Conservation (phyloP, 2,329 filamentous ascomycete genomes). For the Stenocarpella maydis region DNA sequence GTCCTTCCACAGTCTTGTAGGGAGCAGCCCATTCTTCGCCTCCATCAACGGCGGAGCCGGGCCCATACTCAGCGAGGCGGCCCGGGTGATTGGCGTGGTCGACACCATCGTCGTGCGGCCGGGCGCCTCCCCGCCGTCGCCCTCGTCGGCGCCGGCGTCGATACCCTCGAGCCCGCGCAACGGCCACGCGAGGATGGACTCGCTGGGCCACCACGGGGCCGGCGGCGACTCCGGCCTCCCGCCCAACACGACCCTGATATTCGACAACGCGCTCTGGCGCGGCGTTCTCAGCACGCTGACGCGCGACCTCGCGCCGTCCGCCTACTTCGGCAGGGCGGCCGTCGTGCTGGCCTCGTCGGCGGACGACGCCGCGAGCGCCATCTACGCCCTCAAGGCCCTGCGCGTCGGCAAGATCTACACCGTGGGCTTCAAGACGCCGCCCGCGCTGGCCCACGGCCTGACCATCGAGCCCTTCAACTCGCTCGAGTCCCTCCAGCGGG, state of each 20-base stretch:
- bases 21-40: conserved; percentile 60
- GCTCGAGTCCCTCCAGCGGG: conserved; percentile 68
- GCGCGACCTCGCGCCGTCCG: conserved; percentile 82
- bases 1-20: conserved; percentile 66
- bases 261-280: conserved; percentile 87
- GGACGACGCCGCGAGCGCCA: conserved; percentile 78
- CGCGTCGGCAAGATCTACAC: conserved; percentile 83
- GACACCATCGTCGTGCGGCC: conserved; percentile 79
- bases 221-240: conserved; percentile 48
- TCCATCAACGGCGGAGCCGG: conserved; percentile 59
- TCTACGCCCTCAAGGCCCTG: conserved; percentile 81
- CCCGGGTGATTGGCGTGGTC: conserved; percentile 79
- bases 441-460: conserved; percentile 69
- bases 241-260: conserved; percentile 66
- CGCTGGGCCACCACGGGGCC: conserved; percentile 28
- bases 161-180: conserved; percentile 56
- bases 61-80: conserved; percentile 75
- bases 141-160: conserved; percentile 54
- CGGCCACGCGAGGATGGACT: conserved; percentile 34
- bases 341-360: conserved; percentile 77
- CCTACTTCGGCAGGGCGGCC: conserved; percentile 78
- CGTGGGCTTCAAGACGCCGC: conserved; percentile 76
- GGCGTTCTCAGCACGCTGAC: conserved; percentile 84
- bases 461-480: conserved; percentile 82
- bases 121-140: conserved; percentile 49